Evolutionary conservation across 441 rosid genomes (phyloP).

Genomic region (Codiaeum variegatum): DNA sequence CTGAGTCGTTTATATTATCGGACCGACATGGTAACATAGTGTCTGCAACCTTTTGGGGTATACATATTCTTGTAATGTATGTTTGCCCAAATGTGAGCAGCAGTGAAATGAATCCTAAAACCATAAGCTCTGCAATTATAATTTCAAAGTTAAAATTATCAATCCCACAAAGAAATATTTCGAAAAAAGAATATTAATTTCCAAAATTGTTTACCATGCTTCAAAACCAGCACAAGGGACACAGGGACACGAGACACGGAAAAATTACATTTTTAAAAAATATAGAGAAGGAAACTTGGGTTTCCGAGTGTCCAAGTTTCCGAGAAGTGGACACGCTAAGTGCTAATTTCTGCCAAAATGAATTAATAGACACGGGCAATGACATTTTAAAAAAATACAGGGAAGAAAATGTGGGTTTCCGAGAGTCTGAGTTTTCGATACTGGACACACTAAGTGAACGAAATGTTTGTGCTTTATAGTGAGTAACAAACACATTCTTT

Average conservation of each 20-base stretch:
- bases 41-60: constrained; percentile 48
- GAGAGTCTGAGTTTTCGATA: too few relatives aligned
- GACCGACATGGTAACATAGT: constrained; percentile 68
- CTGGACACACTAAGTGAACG: too few relatives aligned
- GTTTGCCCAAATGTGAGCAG: constrained; percentile 74
- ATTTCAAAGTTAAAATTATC: constrained; percentile 6
- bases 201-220: background rate
- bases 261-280: too few relatives aligned
- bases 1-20: constrained; percentile 1
- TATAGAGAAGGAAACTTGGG: too few relatives aligned
- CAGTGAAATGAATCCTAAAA: constrained; percentile 87
- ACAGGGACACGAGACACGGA: too few relatives aligned
- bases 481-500: background rate
- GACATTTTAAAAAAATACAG: too few relatives aligned
- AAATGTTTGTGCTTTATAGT: too few relatives aligned
- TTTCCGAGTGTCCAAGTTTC: too few relatives aligned
- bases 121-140: constrained; percentile 77
- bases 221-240: background rate
- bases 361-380: too few relatives aligned
- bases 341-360: too few relatives aligned
- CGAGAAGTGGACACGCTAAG: too few relatives aligned
- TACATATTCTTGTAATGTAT: constrained; percentile 57
- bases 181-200: background rate
- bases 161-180: background rate
- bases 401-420: too few relatives aligned